Base-by-base conservation (phyloP, 139 green algal genomes). In the Haematococcus lacustris region DNA sequence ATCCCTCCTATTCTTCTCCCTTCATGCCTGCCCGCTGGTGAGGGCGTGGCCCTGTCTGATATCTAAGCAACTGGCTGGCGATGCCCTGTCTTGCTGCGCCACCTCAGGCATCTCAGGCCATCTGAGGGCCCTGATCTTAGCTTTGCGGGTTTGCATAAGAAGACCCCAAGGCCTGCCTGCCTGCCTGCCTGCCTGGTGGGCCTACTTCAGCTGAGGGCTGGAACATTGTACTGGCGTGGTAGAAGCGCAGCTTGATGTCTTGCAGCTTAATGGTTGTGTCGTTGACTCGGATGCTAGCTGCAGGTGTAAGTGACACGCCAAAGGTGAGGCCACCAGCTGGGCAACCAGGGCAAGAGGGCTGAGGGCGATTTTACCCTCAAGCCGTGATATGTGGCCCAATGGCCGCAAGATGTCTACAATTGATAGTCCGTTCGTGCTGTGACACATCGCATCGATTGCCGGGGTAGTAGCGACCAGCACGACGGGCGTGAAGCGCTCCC, bases 321-420 rank as follows among this genome's bases (percentile, higher is more conserved):
- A 68, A n/a, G 17, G 30, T 21, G 9, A 70, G 25, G n/a, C 23
- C 32, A 35, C 2, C 26, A 50, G 53, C 4, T 32, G 43, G 35
- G 53, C 5, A 47, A 28, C 30, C 2, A 30, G 6, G 2, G 13
- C 13, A 33, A 5, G n/a, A 75, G 38, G 26, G 28, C 39, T 53
- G 7, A 43, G 40, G 66, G 61, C 32, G 35, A 60, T 34, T 84
- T 72, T 74, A 89, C 91, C 89, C 47, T 92, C 94, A 32, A 97
- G 77, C 66, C 91, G 71, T 33, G 83, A 74, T 3, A 93, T 70
- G 13, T 79, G 76, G 26, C 85, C 83, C 75, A 85, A 85, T 0
- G 91, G 91, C 1, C 91, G 76, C 51, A 96, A 73, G 43, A 95
- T 51, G 62, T 95, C 91, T 0, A 90, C 86, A 25, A 97, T 47